phyloP scores from a whole-genome alignment of 345 rosid genomes.

The Conringia planisiliqua region DNA sequence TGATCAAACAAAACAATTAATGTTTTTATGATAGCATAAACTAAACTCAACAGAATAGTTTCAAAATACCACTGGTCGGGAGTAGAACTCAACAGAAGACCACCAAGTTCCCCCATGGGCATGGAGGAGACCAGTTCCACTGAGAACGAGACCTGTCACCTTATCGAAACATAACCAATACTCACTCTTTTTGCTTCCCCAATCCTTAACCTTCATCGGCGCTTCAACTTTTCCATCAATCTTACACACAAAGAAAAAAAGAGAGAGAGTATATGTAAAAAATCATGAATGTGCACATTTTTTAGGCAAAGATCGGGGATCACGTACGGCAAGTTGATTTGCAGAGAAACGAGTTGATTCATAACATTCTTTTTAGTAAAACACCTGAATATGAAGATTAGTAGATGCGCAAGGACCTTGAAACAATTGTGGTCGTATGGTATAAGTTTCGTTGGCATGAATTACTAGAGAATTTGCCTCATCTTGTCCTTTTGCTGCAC shows the following conservation, averaged over 20 bases:
- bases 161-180: conserved; percentile 11
- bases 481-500: neutral
- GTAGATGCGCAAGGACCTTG: conserved; percentile 23
- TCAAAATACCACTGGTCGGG: conserved; percentile 1
- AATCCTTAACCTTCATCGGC: neutral
- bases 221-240: conserved; percentile 26
- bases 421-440: conserved; percentile 13
- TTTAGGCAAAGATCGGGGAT: neutral
- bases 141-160: conserved; percentile 6
- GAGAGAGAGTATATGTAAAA: neutral
- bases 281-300: neutral
- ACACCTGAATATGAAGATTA: conserved; percentile 16
- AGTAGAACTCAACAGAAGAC: neutral
- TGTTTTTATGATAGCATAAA: neutral
- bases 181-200: neutral
- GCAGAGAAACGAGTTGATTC: neutral
- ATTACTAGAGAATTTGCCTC: neutral
- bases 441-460: neutral
- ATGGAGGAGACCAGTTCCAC: conserved; percentile 15
- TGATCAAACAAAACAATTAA: neutral
- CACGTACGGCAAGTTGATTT: neutral
- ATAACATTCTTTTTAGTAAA: neutral
- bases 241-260: neutral
- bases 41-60: neutral
- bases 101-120: conserved; percentile 25